Percentiles rank a stretch among this genome's conserved stretches.
phyloP scores from a whole-genome alignment of 768 basidiomycete genomes.

The Panaeolus papilionaceus region DNA sequence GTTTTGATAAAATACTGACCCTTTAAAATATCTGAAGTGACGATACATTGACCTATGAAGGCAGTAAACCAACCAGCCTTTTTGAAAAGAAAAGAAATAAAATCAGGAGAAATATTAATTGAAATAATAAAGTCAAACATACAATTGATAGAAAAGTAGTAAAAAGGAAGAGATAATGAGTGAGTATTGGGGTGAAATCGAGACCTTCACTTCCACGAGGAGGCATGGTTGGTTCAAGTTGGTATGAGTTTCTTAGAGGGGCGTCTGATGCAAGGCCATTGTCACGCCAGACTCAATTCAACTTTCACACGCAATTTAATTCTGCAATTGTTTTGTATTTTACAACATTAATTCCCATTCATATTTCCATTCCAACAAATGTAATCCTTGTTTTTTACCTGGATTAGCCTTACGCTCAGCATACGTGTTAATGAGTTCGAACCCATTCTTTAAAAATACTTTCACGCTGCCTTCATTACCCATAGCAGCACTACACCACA shows the following conservation, averaged over 20 bases:
- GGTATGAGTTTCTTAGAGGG: neutral
- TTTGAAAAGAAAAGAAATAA: slow-evolving; percentile 34
- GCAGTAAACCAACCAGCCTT: slow-evolving; percentile 79
- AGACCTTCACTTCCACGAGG: slow-evolving; percentile 69
- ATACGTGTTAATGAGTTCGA: slow-evolving; percentile 28
- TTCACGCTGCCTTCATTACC: slow-evolving; percentile 66
- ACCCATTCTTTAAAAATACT: slow-evolving; percentile 53
- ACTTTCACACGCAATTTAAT: slow-evolving; percentile 32
- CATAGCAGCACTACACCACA: slow-evolving; percentile 50
- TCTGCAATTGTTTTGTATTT: neutral
- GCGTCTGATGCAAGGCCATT: neutral
- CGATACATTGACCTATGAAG: slow-evolving; percentile 77
- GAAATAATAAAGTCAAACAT: slow-evolving; percentile 38
- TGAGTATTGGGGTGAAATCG: slow-evolving; percentile 88
- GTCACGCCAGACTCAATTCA: slow-evolving; percentile 19
- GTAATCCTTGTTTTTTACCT: slow-evolving; percentile 31
- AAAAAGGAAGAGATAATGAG: slow-evolving; percentile 91
- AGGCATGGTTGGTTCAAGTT: slow-evolving; percentile 44
- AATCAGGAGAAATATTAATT: slow-evolving; percentile 17
- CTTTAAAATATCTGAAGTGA: slow-evolving; percentile 45
- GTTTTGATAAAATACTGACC: slow-evolving; percentile 40
- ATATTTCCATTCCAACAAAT: slow-evolving; percentile 37
- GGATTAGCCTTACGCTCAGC: slow-evolving; percentile 26
- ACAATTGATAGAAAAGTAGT: slow-evolving; percentile 85
- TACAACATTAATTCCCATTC: slow-evolving; percentile 4